Conservation (phyloP, 371 early-diverging fungal genomes). For the Quaeritorhiza haematococci region DNA sequence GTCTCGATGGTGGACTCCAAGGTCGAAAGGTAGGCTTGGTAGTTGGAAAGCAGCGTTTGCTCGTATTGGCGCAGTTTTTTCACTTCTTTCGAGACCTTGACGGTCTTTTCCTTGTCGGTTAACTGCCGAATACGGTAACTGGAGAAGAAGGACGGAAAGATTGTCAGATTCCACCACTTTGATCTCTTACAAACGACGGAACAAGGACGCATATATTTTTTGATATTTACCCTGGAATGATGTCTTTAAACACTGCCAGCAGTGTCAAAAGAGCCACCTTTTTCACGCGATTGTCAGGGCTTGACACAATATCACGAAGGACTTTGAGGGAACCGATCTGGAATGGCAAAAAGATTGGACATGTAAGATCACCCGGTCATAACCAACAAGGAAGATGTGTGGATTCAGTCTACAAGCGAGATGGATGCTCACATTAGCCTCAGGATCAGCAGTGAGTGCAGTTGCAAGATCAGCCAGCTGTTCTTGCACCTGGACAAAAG, state of each 20-base stretch:
- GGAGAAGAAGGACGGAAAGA: background rate
- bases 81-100: constrained; percentile 82
- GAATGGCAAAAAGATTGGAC: background rate
- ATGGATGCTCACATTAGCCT: constrained; percentile 51
- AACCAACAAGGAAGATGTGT: constrained; percentile 2
- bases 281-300: constrained; percentile 31
- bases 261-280: constrained; percentile 76
- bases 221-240: constrained; percentile 69
- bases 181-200: background rate
- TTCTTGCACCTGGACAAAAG: constrained; percentile 45
- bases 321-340: constrained; percentile 57
- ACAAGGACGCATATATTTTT: background rate
- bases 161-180: background rate
- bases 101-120: constrained; percentile 68
- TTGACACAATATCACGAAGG: constrained; percentile 55
- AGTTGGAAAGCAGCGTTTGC: constrained; percentile 69
- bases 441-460: constrained; percentile 72
- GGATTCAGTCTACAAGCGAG: background rate
- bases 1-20: constrained; percentile 42
- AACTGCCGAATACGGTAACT: constrained; percentile 84
- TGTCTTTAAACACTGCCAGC: constrained; percentile 86
- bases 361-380: background rate
- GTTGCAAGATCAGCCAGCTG: constrained; percentile 72
- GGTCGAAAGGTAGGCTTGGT: constrained; percentile 75
- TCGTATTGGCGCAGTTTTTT: constrained; percentile 81